Base-by-base conservation (phyloP, 1,284 basidiomycete species). In the Rhodotorula sp. region DNA sequence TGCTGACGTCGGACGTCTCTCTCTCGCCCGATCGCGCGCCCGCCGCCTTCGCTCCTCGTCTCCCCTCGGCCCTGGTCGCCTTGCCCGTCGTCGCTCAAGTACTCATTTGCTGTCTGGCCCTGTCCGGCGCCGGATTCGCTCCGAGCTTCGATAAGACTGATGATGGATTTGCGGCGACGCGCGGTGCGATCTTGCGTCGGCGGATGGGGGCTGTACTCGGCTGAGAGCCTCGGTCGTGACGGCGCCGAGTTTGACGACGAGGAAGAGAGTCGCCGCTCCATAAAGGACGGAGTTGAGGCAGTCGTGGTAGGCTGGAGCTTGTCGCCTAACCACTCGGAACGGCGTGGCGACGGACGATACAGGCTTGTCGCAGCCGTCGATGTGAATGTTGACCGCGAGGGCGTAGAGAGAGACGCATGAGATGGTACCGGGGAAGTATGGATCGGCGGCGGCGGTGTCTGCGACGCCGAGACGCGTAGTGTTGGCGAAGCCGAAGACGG, bases 1-100 rank as follows among this genome's bases (percentile, higher is more conserved):
- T 57, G 63, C 20, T 66, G 59, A 20, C 64, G 60, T 33, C 72
- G n/a, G 14, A 60, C 68, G 33, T 66, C 63, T 26, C 64, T 22
- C 17, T 17, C 26, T 14, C 57, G 51, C 10, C 12, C 45, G 17
- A n/a, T 22, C 29, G 61, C 59, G 51, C 59, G 37, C 42, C 33
- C 49, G 42, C 56, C 65, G 1, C 65, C 63, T 18, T 62, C 61
- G 29, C 66, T 67, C 5, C 61, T 26, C 24, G 60, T 29, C 55
- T 37, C 54, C 20, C 49, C n/a, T 42, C 37, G 37, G n/a, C 45
- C 30, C 24, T 22, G 30, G 4, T 48, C 53, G 8, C 48, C 62
- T 18, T 51, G 53, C 8, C 49, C 49, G 3, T 70, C 69, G 2
- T 55, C 26, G 18, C 42, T 51, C 24, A n/a, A 53, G n/a, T 20